Conservation (phyloP, 208 protist genomes). For the Trichomonas vaginalis region DNA sequence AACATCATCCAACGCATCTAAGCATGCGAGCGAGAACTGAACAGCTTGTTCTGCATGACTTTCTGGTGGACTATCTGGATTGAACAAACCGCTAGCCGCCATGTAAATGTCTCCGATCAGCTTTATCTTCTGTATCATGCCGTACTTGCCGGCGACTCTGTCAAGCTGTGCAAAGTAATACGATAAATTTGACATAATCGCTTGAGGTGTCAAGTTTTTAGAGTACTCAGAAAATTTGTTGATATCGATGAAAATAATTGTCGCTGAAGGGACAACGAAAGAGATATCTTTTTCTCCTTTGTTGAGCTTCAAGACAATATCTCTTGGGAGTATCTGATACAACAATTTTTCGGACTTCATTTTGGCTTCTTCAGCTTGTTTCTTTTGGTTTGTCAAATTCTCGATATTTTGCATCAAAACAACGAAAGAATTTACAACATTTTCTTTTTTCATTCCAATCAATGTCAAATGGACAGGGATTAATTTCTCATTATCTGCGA, state of each 20-base stretch:
- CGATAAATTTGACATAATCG: background rate
- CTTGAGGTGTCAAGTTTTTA: background rate
- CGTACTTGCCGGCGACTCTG: background rate
- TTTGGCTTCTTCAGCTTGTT: background rate
- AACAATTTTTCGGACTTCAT: background rate
- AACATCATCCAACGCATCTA: background rate
- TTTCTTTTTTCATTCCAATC: too few relatives aligned
- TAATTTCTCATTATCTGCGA: too few relatives aligned
- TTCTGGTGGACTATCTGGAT: background rate
- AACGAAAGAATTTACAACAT: background rate
- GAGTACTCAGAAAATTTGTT: background rate
- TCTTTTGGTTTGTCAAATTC: background rate
- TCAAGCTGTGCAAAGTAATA: background rate
- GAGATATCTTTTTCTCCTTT: background rate
- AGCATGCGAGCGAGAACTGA: background rate
- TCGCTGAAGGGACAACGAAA: too few relatives aligned
- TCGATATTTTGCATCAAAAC: background rate
- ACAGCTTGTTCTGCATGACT: background rate
- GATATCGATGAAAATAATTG: background rate
- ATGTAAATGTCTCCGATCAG: background rate
- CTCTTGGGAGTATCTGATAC: background rate
- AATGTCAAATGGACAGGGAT: too few relatives aligned
- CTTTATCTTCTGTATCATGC: background rate
- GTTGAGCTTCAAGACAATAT: background rate
- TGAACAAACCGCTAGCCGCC: background rate